These are phyloP conservation scores for Somion occarium DNA, from an alignment of 1,284 basidiomycete species.

Conservation along the genomic window DNA sequence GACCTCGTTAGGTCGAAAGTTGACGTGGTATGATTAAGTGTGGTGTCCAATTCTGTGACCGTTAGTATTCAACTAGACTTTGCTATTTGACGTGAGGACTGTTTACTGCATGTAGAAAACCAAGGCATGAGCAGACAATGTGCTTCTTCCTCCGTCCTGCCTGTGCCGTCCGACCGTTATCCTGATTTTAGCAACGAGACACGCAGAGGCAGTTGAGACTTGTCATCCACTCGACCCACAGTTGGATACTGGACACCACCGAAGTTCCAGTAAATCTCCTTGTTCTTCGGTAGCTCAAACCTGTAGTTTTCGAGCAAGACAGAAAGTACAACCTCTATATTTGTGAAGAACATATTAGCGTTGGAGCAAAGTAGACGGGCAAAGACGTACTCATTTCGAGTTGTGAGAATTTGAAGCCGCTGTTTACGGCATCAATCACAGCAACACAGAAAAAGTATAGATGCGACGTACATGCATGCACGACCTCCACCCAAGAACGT, in stretches of 20 bases:
- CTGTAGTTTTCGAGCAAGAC: conserved; percentile 16
- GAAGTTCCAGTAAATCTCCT: conserved; percentile 18
- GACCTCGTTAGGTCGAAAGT: too few relatives aligned
- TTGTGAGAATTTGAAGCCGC: conserved; percentile 20
- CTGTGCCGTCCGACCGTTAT: background rate
- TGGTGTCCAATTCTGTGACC: too few relatives aligned
- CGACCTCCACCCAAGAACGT: conserved; percentile 12
- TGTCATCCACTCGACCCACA: conserved; percentile 7
- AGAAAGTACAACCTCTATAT: conserved; percentile 18
- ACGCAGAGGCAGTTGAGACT: conserved; percentile 12
- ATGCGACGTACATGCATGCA: conserved; percentile 14
- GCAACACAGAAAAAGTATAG: too few relatives aligned
- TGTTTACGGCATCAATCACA: background rate
- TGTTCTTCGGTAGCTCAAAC: conserved; percentile 13
- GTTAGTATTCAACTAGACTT: too few relatives aligned
- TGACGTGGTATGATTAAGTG: too few relatives aligned
- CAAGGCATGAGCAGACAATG: too few relatives aligned
- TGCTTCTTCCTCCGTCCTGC: too few relatives aligned
- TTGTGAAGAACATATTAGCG: too few relatives aligned
- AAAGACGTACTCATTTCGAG: conserved; percentile 18
- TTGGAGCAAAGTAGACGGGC: background rate
- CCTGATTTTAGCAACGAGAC: conserved; percentile 1
- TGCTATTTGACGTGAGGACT: too few relatives aligned
- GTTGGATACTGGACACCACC: conserved; percentile 17
- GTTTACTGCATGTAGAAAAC: too few relatives aligned